A percentile compares a stretch with the other conserved stretches of the same genome.
phyloP scores from a whole-genome alignment of 1,139 yeast species.

The Chernovozyma aurita region DNA sequence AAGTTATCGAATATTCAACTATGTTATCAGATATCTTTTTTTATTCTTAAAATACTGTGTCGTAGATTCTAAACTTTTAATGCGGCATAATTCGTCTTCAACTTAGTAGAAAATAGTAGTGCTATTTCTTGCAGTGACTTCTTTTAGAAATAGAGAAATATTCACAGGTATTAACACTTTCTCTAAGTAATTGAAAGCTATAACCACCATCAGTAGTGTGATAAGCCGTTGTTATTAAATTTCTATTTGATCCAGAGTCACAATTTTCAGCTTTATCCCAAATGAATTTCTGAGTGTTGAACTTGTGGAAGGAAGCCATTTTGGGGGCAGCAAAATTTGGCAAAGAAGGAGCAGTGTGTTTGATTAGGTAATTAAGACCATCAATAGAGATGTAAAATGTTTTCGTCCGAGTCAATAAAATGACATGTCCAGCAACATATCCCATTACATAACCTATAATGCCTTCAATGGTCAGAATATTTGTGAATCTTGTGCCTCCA shows the following conservation, averaged over 20 bases:
- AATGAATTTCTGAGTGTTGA: conserved; percentile 53
- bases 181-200: conserved; percentile 49
- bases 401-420: conserved; percentile 50
- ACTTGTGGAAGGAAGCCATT: conserved; percentile 56
- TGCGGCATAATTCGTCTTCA: conserved; percentile 7
- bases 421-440: conserved; percentile 58
- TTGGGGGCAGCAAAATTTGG: conserved; percentile 34
- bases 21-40: conserved; percentile 24
- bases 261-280: conserved; percentile 67
- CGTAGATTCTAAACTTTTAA: conserved; percentile 21
- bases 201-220: conserved; percentile 63
- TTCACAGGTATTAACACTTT: conserved; percentile 57
- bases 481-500: conserved; percentile 64
- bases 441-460: conserved; percentile 58
- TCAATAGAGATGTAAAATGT: conserved; percentile 56
- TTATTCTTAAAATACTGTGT: conserved; percentile 22
- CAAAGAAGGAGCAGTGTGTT: conserved; percentile 47
- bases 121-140: conserved; percentile 29
- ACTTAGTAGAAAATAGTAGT: conserved; percentile 57
- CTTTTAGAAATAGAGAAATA: conserved; percentile 50
- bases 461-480: conserved; percentile 43
- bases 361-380: conserved; percentile 57
- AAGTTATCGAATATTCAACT: conserved; percentile 37
- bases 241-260: conserved; percentile 29
- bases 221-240: conserved; percentile 57